phyloP scores from a whole-genome alignment of 2,329 filamentous ascomycete species.

The Fusarium sp. region DNA sequence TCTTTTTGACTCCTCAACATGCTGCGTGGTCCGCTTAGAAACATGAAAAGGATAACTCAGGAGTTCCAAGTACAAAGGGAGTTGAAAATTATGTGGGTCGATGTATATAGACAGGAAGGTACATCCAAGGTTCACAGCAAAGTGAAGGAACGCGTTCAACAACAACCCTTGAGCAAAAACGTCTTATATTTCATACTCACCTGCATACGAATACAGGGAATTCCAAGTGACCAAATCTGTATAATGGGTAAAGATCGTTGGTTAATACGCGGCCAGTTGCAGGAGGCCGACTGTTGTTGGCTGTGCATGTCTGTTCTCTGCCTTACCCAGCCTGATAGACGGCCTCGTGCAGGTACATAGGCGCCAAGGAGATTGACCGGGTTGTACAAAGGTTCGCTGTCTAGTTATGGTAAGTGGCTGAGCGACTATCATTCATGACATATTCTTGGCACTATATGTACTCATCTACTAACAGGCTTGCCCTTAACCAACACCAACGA shows the following conservation, averaged over 20 bases:
- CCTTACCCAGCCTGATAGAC: not conserved
- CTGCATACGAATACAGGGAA: not conserved
- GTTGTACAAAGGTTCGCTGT: not conserved
- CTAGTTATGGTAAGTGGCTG: not conserved
- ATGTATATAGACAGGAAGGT: not conserved
- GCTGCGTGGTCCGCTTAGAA: too few relatives aligned
- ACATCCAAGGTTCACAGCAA: not conserved
- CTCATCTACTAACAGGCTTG: not conserved
- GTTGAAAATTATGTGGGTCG: not conserved
- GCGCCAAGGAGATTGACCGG: not conserved
- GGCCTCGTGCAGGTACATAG: conserved; percentile 5
- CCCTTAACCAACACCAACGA: not conserved
- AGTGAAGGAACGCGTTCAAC: not conserved
- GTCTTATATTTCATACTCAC: not conserved
- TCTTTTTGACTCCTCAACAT: not conserved
- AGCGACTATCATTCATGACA: not conserved
- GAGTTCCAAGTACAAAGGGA: not conserved
- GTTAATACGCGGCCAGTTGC: conserved; percentile 1
- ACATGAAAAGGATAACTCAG: not conserved
- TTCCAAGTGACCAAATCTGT: not conserved
- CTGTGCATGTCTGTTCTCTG: not conserved
- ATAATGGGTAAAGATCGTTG: not conserved
- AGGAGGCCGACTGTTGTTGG: conserved; percentile 15
- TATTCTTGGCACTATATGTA: not conserved
- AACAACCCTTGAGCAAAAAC: not conserved